Percentiles rank a stretch among this genome's conserved stretches.
These are phyloP conservation scores for Candida nitratophila DNA, from an alignment of 805 yeast genomes.

Conservation along the genomic window DNA sequence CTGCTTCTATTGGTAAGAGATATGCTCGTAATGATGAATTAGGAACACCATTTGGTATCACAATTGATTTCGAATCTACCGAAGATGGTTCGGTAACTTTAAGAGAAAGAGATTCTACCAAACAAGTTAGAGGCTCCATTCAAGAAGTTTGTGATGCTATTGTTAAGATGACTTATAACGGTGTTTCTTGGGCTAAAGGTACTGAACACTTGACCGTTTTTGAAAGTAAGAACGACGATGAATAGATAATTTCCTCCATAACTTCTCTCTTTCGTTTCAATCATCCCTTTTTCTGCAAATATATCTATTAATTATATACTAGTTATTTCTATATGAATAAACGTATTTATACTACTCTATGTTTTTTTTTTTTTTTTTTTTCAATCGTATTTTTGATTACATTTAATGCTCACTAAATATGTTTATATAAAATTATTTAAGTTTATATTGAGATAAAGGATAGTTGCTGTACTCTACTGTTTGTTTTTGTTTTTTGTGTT, in stretches of 20 bases:
- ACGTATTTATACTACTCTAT: too few relatives aligned
- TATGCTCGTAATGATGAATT: slow-evolving; percentile 97
- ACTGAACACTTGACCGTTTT: slow-evolving; percentile 66
- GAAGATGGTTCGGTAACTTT: slow-evolving; percentile 84
- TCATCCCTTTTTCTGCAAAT: too few relatives aligned
- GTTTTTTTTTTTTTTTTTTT: too few relatives aligned
- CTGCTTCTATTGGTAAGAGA: slow-evolving; percentile 96
- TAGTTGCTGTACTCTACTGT: too few relatives aligned
- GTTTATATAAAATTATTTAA: too few relatives aligned
- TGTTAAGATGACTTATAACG: slow-evolving; percentile 65
- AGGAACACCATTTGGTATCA: slow-evolving; percentile 98
- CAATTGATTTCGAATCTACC: slow-evolving; percentile 90
- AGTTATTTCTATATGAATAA: too few relatives aligned
- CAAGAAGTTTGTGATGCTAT: slow-evolving; percentile 67
- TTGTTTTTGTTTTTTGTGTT: too few relatives aligned
- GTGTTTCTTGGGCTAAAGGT: slow-evolving; percentile 80
- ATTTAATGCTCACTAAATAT: too few relatives aligned
- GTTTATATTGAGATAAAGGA: too few relatives aligned
- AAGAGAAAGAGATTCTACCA: slow-evolving; percentile 96
- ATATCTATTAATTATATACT: too few relatives aligned
- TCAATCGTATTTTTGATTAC: too few relatives aligned
- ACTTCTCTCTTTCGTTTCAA: too few relatives aligned
- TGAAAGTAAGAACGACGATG: slow-evolving; percentile 54
- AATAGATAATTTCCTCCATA: slow-evolving; percentile 2
- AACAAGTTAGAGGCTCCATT: slow-evolving; percentile 89